Evolutionary conservation across 768 basidiomycete genomes (phyloP), one percentile per base, ranked within the genome.

Genomic region (Omphalotus guepiniiformis): DNA sequence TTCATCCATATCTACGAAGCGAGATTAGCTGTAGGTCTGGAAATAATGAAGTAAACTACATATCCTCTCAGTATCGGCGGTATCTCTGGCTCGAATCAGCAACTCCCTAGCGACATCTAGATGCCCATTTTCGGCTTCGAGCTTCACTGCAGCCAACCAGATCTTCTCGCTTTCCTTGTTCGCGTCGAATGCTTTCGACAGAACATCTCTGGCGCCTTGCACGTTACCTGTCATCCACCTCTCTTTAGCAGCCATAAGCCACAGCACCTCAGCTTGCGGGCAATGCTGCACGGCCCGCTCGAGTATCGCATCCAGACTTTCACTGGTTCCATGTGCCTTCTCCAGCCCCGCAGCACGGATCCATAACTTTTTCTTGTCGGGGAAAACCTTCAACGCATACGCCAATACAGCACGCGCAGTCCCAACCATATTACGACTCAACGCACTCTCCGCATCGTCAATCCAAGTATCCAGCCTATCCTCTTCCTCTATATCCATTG

Each of bases 181-280:
- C 47, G 92, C 90, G 42, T 87, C 80, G 73, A 97, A 97, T 0
- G 96, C 93, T 30, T 78, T 78, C 51, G 86, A 90, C 12, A 98
- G 82, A 12, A 95, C 88, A 54, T 84, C 82, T 28, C 93, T 86
- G 2, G 96, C 92, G n/a, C 84, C 87, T 2, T 85, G 80, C 12
- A 98, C 90, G 58, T 98, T 90, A 6, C 89, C 90, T 21, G 70
- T 71, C 13, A 92, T 61, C 95, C 95, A 99, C 63, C 92, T 90
- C 70, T 98, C 95, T 67, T 99, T 99, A 3, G 95, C 96, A 42
- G 85, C 80, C 93, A 98, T 98, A 26, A 98, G 76, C 96, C 96
- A 98, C 4, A 99, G 72, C 0, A 93, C 88, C 64, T 98, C 95
- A 1, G 93, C 94, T 55, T 93, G 91, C 0, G 95, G 96, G 57